phyloP scores from a whole-genome alignment of 2,329 filamentous ascomycete species.

The Exophiala sp. region DNA sequence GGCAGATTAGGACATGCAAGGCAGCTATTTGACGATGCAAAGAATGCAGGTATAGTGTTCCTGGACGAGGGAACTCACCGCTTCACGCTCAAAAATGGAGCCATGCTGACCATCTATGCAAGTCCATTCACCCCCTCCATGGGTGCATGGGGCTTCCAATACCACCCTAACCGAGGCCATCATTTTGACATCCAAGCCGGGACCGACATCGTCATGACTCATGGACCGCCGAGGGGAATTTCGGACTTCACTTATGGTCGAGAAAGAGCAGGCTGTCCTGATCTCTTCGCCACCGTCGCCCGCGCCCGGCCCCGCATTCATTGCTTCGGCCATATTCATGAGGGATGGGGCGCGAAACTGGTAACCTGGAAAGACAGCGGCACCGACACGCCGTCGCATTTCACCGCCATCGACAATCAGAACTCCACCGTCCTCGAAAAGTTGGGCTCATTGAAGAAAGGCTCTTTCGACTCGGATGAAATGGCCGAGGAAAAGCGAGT shows the following conservation, averaged over 20 bases:
- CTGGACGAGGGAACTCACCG: conserved; percentile 51
- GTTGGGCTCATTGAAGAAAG: conserved; percentile 14
- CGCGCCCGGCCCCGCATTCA: conserved; percentile 35
- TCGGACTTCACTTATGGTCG: conserved; percentile 41
- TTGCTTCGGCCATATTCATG: conserved; percentile 43
- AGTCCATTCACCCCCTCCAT: conserved; percentile 52
- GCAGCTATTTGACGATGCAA: conserved; percentile 39
- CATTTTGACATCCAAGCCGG: conserved; percentile 32
- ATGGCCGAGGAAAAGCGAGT: conserved; percentile 1
- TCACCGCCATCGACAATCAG: conserved; percentile 46
- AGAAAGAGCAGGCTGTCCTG: conserved; percentile 33
- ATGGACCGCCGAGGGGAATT: conserved; percentile 53
- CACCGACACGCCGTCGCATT: conserved; percentile 40
- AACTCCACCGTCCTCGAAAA: conserved; percentile 38
- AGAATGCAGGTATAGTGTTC: conserved; percentile 43
- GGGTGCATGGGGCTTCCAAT: conserved; percentile 52
- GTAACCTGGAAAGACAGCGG: conserved; percentile 48
- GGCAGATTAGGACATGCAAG: conserved; percentile 40
- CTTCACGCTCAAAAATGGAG: conserved; percentile 51
- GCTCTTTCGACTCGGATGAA: conserved; percentile 7
- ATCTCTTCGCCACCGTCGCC: conserved; percentile 34
- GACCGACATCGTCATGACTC: conserved; percentile 52
- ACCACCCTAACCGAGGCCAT: conserved; percentile 39
- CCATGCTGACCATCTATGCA: conserved; percentile 49
- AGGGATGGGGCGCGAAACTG: conserved; percentile 56